A percentile compares a stretch with the other conserved stretches of the same genome.
Conservation (phyloP, 306 rosid genomes). For the Medicago lupulina region DNA sequence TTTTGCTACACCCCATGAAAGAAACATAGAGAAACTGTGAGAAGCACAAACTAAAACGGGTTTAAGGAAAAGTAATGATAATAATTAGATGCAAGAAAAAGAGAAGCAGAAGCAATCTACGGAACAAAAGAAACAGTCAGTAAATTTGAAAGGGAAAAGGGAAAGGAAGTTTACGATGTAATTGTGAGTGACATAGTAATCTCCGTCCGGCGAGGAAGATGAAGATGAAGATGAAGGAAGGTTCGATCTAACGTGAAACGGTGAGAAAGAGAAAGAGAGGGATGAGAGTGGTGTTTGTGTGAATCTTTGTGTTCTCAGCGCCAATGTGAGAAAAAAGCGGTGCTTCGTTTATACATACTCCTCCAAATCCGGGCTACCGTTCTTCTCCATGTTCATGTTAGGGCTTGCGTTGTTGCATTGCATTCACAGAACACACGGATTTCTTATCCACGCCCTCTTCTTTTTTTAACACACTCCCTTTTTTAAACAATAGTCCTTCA, state of each 20-base stretch:
- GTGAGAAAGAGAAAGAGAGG: slow-evolving; percentile 11
- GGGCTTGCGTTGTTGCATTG: not conserved
- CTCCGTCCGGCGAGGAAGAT: slow-evolving; percentile 27
- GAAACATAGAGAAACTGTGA: too few relatives aligned
- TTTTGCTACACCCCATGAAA: not conserved
- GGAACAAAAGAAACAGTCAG: not conserved
- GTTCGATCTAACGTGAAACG: slow-evolving; percentile 55
- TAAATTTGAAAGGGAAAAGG: not conserved
- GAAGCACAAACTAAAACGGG: too few relatives aligned
- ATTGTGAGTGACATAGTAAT: slow-evolving; percentile 29
- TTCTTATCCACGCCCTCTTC: not conserved
- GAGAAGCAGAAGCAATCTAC: slow-evolving; percentile 1
- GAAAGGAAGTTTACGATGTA: slow-evolving; percentile 47
- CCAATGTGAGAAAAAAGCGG: slow-evolving; percentile 59
- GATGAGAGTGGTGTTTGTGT: slow-evolving; percentile 33
- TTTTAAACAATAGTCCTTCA: too few relatives aligned
- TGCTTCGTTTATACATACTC: slow-evolving; percentile 40
- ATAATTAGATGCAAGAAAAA: slow-evolving; percentile 19
- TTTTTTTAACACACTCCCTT: not conserved
- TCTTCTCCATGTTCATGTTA: not conserved
- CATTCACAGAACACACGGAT: not conserved
- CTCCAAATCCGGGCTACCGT: slow-evolving; percentile 80
- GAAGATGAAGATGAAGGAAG: slow-evolving; percentile 13
- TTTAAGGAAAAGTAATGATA: not conserved
- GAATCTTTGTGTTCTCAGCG: slow-evolving; percentile 47